phyloP scores from a whole-genome alignment of 805 yeast species.

The Schwanniomyces occidentalis region DNA sequence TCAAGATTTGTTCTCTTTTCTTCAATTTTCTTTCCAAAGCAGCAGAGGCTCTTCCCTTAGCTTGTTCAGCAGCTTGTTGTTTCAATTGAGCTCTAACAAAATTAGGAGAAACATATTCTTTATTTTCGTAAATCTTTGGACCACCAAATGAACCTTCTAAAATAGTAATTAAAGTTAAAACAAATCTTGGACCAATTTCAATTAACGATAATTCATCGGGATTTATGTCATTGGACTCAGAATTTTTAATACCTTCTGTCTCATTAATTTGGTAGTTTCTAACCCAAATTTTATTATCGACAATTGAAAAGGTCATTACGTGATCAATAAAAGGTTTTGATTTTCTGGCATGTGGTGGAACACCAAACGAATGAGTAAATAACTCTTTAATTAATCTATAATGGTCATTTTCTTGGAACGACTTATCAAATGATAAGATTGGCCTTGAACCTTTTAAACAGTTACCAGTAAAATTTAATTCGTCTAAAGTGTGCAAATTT shows the following conservation, averaged over 20 bases:
- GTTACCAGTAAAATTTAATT: slow-evolving; percentile 94
- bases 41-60: slow-evolving; percentile 75
- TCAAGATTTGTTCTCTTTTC: slow-evolving; percentile 71
- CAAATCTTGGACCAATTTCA: slow-evolving; percentile 96
- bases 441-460: slow-evolving; percentile 96
- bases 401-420: slow-evolving; percentile 68
- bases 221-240: slow-evolving; percentile 41
- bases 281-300: slow-evolving; percentile 93
- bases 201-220: slow-evolving; percentile 71
- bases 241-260: slow-evolving; percentile 58
- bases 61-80: slow-evolving; percentile 77
- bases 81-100: slow-evolving; percentile 86
- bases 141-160: slow-evolving; percentile 98
- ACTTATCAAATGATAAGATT: slow-evolving; percentile 78
- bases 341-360: slow-evolving; percentile 91
- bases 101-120: slow-evolving; percentile 95
- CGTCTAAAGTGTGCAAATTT: slow-evolving; percentile 94
- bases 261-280: slow-evolving; percentile 90
- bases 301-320: slow-evolving; percentile 88
- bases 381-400: slow-evolving; percentile 72
- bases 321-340: slow-evolving; percentile 94
- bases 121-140: slow-evolving; percentile 95
- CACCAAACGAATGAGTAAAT: slow-evolving; percentile 65
- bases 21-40: slow-evolving; percentile 74
- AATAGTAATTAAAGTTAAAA: slow-evolving; percentile 85